These are phyloP conservation scores for Kandelia obovata DNA, from an alignment of 345 rosid species.

Conservation along the genomic window DNA sequence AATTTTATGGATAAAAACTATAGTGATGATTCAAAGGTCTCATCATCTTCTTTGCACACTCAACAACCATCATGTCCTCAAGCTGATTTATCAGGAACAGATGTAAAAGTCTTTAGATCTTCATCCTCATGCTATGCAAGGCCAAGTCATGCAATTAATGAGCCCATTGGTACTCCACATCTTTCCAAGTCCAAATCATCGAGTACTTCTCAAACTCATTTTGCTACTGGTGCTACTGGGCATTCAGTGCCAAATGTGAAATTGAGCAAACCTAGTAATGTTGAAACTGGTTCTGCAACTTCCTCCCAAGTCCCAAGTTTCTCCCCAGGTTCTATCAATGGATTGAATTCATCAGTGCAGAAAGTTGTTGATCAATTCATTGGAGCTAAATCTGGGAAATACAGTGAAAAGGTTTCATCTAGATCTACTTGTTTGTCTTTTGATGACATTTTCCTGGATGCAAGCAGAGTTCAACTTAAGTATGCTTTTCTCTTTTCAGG, in stretches of 20 bases:
- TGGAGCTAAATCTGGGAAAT: constrained; percentile 57
- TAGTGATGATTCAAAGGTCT: constrained; percentile 2
- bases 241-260: constrained; percentile 34
- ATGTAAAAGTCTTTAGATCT: constrained; percentile 10
- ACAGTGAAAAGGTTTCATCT: constrained; percentile 55
- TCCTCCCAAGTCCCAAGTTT: constrained; percentile 23
- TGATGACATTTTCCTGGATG: not conserved
- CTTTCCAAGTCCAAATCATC: constrained; percentile 35
- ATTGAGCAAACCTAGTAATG: constrained; percentile 33
- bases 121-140: constrained; percentile 5
- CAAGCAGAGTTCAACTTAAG: constrained; percentile 6
- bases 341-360: constrained; percentile 55
- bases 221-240: constrained; percentile 27
- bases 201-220: constrained; percentile 26
- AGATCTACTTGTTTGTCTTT: constrained; percentile 9
- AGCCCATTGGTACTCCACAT: constrained; percentile 22
- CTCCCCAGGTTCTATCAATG: constrained; percentile 36
- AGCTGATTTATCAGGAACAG: not conserved
- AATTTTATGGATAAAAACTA: not conserved
- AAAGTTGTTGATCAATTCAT: constrained; percentile 67
- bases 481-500: constrained; percentile 42
- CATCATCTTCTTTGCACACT: not conserved
- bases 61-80: not conserved
- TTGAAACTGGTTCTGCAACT: constrained; percentile 30
- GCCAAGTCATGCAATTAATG: constrained; percentile 29